These are phyloP conservation scores for Ophiostoma triangulosporum DNA, from an alignment of 2,329 filamentous ascomycete genomes.

Conservation along the genomic window DNA sequence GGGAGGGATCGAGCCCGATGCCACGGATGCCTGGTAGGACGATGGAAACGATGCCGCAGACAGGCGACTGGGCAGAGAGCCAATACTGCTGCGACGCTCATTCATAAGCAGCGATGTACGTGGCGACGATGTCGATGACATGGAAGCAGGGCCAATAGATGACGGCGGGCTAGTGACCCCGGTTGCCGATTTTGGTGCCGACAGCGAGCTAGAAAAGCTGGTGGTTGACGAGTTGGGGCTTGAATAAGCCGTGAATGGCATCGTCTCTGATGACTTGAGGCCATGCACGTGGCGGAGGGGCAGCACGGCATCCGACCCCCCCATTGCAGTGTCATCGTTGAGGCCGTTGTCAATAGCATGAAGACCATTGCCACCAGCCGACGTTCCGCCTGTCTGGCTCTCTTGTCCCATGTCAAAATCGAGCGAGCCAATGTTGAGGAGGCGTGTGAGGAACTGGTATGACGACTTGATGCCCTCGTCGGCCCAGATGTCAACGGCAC, in stretches of 20 bases:
- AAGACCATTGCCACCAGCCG: background rate
- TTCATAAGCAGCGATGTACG: slow-evolving; percentile 11
- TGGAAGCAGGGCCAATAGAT: slow-evolving; percentile 4
- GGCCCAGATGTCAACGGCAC: slow-evolving; percentile 17
- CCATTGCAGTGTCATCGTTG: slow-evolving; percentile 7
- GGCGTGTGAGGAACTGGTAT: slow-evolving; percentile 19
- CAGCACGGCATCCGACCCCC: slow-evolving; percentile 4
- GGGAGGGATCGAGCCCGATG: background rate
- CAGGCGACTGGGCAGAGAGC: slow-evolving; percentile 13
- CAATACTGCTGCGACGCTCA: slow-evolving; percentile 12
- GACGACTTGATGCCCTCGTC: slow-evolving; percentile 19
- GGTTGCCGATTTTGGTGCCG: slow-evolving; percentile 5
- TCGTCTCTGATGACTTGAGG: background rate
- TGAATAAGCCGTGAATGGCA: slow-evolving; percentile 10
- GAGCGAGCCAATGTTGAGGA: slow-evolving; percentile 20
- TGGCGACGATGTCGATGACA: slow-evolving; percentile 12
- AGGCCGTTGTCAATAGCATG: background rate
- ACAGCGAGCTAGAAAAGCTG: slow-evolving; percentile 13
- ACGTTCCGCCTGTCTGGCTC: background rate
- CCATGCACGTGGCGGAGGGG: slow-evolving; percentile 2
- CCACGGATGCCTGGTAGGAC: background rate
- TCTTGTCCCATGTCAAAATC: slow-evolving; percentile 17
- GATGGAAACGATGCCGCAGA: slow-evolving; percentile 12
- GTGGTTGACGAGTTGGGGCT: slow-evolving; percentile 14
- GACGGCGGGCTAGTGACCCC: slow-evolving; percentile 9